Conservation (phyloP, 2,329 filamentous ascomycete species). For the Fusarium albosuccineum region DNA sequence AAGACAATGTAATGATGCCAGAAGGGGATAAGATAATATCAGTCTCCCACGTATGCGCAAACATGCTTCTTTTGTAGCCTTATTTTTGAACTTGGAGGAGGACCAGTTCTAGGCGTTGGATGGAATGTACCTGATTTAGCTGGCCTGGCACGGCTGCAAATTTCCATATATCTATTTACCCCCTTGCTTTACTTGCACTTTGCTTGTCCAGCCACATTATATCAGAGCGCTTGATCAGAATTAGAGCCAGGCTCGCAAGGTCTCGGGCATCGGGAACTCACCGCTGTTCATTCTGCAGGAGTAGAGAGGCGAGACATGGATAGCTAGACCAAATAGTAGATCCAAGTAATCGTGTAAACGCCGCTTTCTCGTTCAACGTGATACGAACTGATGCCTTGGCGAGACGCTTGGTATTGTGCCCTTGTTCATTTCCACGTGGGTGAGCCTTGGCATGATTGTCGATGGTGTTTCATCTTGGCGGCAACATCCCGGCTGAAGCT, state of each 20-base stretch:
- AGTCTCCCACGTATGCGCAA: conserved; percentile 16
- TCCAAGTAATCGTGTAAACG: conserved; percentile 7
- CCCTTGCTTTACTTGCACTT: conserved; percentile 25
- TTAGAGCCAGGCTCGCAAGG: neutral
- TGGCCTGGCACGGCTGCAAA: conserved; percentile 39
- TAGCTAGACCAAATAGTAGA: conserved; percentile 2
- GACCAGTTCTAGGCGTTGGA: conserved; percentile 42
- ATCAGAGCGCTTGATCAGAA: neutral
- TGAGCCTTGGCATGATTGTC: conserved; percentile 6
- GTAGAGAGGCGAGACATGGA: neutral
- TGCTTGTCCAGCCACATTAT: neutral
- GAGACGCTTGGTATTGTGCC: neutral
- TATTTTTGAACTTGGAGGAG: conserved; percentile 32
- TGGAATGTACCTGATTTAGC: conserved; percentile 39
- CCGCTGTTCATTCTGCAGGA: neutral
- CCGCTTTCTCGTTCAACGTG: neutral
- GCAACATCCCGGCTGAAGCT: neutral
- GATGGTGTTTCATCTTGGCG: neutral
- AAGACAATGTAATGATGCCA: conserved; percentile 26
- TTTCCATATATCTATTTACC: conserved; percentile 20
- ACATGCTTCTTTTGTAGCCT: conserved; percentile 29
- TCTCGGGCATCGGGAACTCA: neutral
- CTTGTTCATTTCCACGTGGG: conserved; percentile 14
- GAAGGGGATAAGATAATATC: conserved; percentile 3
- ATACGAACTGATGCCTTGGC: neutral